phyloP scores from a whole-genome alignment of 306 rosid species.

The Myrica gale region DNA sequence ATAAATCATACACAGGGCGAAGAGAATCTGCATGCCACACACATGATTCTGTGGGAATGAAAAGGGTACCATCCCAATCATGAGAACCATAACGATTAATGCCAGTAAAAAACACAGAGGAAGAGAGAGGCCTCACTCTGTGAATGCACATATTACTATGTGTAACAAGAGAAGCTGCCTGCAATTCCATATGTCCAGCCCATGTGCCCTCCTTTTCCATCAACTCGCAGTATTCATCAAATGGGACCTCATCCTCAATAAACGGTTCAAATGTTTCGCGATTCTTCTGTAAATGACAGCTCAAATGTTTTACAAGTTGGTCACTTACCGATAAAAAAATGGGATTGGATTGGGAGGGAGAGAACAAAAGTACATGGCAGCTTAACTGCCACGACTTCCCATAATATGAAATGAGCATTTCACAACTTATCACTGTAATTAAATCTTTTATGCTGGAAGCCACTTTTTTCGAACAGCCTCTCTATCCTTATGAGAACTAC shows the following conservation, averaged over 20 bases:
- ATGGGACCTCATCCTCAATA: constrained; percentile 85
- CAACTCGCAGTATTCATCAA: constrained; percentile 66
- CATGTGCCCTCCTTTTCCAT: constrained; percentile 85
- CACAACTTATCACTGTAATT: neutral
- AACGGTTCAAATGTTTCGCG: constrained; percentile 80
- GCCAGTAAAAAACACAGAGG: constrained; percentile 15
- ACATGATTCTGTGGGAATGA: neutral
- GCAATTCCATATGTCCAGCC: constrained; percentile 92
- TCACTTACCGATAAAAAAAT: constrained; percentile 23
- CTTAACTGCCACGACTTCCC: neutral
- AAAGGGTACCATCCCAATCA: neutral
- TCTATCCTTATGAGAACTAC: neutral
- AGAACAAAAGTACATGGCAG: neutral
- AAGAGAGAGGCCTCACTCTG: constrained; percentile 42
- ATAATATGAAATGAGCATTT: neutral
- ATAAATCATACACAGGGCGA: constrained; percentile 14
- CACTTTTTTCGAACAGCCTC: neutral
- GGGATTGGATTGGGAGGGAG: neutral
- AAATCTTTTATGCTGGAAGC: neutral
- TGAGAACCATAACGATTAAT: constrained; percentile 17
- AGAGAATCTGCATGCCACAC: neutral
- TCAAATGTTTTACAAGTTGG: constrained; percentile 30
- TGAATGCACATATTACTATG: constrained; percentile 77
- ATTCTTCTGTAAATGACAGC: constrained; percentile 55
- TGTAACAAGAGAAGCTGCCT: constrained; percentile 85